Base-by-base conservation (phyloP, 495 filamentous ascomycete genomes). In the Penicillium soppii region DNA sequence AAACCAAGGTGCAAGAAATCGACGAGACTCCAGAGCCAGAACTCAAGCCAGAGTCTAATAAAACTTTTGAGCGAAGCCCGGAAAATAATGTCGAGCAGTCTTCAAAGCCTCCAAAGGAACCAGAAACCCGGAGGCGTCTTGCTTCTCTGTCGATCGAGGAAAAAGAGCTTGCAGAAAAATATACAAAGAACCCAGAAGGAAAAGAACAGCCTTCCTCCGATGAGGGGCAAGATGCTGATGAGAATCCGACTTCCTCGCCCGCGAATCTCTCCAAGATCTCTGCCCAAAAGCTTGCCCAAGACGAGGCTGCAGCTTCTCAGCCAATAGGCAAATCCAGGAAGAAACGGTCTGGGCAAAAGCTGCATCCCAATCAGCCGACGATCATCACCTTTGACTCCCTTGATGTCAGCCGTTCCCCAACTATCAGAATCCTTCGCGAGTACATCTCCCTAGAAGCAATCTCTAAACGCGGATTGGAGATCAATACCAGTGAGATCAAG, bases 331-430 rank as follows among this genome's bases (percentile, higher is more conserved):
- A 68, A 27, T 35, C 52, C 26, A 64, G 70, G 47, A 67, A 69
- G 51, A 55, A 62, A 42, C 41, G 57, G 47, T 21, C 25, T 10
- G 60, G 62, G 1, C 40, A 39, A 4, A 68, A 65, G 33, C 47
- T 60, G 23, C 56, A 72, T 39, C 53, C 63, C 13, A 43, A 42
- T 33, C 76, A 76, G 37, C 82, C 90, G 5, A 77, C 77, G 19
- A 95, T 98, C 48, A 84, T 98, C 55, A 91, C 89, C 0, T 82
- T 98, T 13, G 94, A 98, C 67, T 97, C 94, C 0, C 74, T 98
- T 23, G 85, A 82, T 30, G 30, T 60, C 15, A 10, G 63, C 0
- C 92, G 91, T 60, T 71, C 78, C 1, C 63, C 69, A 2, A 85
- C 89, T 2, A 78, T 87, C 35, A 74, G 60, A 29, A 73, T 77